Evolutionary conservation across 129 eudicot genomes (phyloP).

Genomic region (Calendula officinalis): DNA sequence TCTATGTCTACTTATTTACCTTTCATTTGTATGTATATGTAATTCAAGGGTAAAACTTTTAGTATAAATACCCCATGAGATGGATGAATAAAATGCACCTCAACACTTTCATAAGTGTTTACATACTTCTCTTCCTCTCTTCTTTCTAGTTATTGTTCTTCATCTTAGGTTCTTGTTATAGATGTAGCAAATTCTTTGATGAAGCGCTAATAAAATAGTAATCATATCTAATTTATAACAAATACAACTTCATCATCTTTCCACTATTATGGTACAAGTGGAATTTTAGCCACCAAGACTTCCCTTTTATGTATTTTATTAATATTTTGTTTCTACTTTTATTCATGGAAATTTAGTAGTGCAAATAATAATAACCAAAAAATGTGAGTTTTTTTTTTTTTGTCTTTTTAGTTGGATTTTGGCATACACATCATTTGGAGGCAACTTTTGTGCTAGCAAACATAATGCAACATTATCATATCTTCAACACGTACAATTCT

Average conservation of each 20-base stretch:
- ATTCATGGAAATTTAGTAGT: slow-evolving; percentile 18
- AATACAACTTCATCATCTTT: slow-evolving; percentile 5
- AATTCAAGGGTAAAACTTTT: no score
- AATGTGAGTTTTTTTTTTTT: slow-evolving; percentile 6
- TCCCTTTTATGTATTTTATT: slow-evolving; percentile 21
- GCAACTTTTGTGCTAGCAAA: slow-evolving; percentile 21
- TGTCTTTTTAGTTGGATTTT: slow-evolving; percentile 31
- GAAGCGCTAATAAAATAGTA: no score
- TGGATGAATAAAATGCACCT: no score
- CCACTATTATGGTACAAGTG: slow-evolving; percentile 28
- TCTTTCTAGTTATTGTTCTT: no score
- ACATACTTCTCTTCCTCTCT: no score
- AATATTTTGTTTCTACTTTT: slow-evolving; percentile 19
- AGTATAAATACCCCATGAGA: no score
- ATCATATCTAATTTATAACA: no score
- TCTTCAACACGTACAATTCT: slow-evolving; percentile 18
- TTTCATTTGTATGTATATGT: no score
- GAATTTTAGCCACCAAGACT: slow-evolving; percentile 30
- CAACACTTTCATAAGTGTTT: no score
- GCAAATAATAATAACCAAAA: slow-evolving; percentile 25
- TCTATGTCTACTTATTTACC: no score
- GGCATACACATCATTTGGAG: slow-evolving; percentile 35
- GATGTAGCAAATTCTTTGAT: no score
- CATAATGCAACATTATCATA: slow-evolving; percentile 21
- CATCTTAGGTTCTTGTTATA: no score